Evolutionary conservation across 2,329 filamentous ascomycete species (phyloP), one percentile per base, ranked within the genome.

Genomic region (Xylariaceae sp.): DNA sequence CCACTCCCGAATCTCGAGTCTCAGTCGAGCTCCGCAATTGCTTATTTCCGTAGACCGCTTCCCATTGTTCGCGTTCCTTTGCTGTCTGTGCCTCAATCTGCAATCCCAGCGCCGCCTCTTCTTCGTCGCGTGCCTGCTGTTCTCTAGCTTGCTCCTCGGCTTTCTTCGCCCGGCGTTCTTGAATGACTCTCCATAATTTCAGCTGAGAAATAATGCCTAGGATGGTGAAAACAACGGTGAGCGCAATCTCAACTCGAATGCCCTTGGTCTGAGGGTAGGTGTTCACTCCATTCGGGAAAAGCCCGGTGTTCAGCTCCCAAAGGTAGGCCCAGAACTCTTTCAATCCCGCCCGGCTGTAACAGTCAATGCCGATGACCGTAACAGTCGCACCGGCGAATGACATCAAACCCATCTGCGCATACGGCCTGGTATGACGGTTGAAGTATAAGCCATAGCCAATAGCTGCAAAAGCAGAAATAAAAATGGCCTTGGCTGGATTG

Each of bases 321-420:
- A 95, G 78, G 68, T 95, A 97, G 4, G 89, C 80, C 92, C 92
- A 97, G 63, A 96, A 96, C 69, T 97, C 92, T 70, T 96, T 96
- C 64, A 95, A 74, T 0, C 92, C 92, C n/a, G 91, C 90, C 59
- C 84, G 79, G 65, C 86, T 92, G 64, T 92, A 95, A 70, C 90
- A 95, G 69, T 97, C 92, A 55, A 97, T 88, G 2, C 92, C 92
- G 2, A 97, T 72, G 11, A 95, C 81, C 0, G 87, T 77, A 2
- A 83, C 83, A 0, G 90, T 96, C 3, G 90, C 86, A 6, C 92
- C 92, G 3, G 84, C 80, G 67, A 96, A 95, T 0, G 91, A 83
- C 9, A 90, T 90, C 47, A 82, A 83, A 9, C 76, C 75, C 39
- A 96, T 92, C 47, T 95, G 73, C 1, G 84, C 86, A 70, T 92